These are phyloP conservation scores for Pyrus bretschneideri DNA, from an alignment of 306 rosid genomes.

Conservation along the genomic window DNA sequence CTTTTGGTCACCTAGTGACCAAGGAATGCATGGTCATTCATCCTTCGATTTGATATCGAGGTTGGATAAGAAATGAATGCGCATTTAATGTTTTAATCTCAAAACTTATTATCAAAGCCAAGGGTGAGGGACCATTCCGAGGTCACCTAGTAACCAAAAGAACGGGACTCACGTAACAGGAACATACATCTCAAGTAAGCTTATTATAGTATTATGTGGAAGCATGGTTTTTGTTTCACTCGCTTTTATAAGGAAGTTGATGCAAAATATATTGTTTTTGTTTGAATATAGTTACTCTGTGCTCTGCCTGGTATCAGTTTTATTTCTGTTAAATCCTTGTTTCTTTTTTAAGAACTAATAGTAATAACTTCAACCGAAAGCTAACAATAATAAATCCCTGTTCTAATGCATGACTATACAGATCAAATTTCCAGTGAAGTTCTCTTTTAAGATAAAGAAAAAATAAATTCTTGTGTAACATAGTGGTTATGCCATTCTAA, in stretches of 20 bases:
- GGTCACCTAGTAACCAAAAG: neutral
- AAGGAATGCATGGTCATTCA: neutral
- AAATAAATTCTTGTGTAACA: neutral
- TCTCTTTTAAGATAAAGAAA: neutral
- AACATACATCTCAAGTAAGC: neutral
- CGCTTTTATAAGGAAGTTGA: neutral
- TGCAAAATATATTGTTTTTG: neutral
- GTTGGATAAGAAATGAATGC: neutral
- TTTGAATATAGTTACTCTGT: neutral
- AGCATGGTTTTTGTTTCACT: neutral
- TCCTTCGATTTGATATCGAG: neutral
- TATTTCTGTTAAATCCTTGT: neutral
- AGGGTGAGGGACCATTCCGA: neutral
- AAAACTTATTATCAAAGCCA: neutral
- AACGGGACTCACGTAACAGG: neutral
- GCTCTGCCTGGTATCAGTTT: neutral
- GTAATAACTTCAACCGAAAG: neutral
- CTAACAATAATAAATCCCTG: neutral
- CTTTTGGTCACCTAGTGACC: too few relatives aligned
- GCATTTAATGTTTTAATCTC: neutral
- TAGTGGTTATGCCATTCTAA: neutral
- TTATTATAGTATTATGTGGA: slow-evolving; percentile 5
- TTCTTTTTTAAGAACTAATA: neutral
- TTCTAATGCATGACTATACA: neutral
- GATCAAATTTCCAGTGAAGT: neutral